Evolutionary conservation across 768 basidiomycete species (phyloP).

Genomic region (Pholiota microspora): DNA sequence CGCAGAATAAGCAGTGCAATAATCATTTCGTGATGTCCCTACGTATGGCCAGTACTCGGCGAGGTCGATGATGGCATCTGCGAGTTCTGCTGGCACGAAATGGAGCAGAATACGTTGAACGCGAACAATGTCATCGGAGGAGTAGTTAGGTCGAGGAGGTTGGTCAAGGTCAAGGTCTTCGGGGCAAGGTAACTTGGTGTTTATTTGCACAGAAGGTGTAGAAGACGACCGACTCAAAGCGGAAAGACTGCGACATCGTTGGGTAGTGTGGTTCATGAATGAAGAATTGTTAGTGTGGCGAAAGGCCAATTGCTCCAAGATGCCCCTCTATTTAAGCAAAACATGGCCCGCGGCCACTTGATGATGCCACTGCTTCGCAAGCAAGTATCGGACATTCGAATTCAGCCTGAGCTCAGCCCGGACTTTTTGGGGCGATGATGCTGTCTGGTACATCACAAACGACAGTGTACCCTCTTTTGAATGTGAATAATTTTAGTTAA

Average conservation of each 20-base stretch:
- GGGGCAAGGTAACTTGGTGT: slow-evolving; percentile 20
- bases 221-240: not conserved
- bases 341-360: too few species aligned
- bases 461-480: too few species aligned
- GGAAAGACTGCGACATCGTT: not conserved
- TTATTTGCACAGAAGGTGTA: slow-evolving; percentile 1
- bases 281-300: not conserved
- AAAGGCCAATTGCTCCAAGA: too few species aligned
- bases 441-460: too few species aligned
- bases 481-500: too few species aligned
- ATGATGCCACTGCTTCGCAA: too few species aligned
- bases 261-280: not conserved
- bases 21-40: slow-evolving; percentile 21
- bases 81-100: slow-evolving; percentile 23
- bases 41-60: slow-evolving; percentile 25
- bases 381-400: too few species aligned
- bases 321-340: too few species aligned
- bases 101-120: slow-evolving; percentile 15
- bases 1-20: slow-evolving; percentile 20
- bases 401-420: too few species aligned
- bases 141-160: slow-evolving; percentile 15
- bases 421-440: too few species aligned
- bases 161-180: slow-evolving; percentile 17
- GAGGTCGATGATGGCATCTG: slow-evolving; percentile 23
- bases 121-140: slow-evolving; percentile 14